Conservation (phyloP, 2,329 filamentous ascomycete genomes). For the Diplodia intermedia region DNA sequence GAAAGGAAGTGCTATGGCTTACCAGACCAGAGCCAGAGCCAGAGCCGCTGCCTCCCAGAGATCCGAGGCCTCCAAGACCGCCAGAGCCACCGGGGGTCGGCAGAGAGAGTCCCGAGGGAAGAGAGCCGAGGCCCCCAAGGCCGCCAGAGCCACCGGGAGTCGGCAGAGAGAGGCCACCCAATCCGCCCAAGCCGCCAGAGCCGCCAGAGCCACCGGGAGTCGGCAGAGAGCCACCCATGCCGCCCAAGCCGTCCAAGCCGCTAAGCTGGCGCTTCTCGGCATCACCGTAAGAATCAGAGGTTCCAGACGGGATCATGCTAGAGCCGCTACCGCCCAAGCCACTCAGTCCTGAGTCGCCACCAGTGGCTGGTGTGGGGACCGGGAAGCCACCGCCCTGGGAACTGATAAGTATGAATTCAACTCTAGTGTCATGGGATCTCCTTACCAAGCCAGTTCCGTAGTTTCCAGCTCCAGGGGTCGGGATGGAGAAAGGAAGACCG, state of each 20-base stretch:
- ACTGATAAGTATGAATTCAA: background rate
- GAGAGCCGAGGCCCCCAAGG: too few species aligned
- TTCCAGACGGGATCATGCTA: constrained; percentile 7
- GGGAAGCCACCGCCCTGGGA: background rate
- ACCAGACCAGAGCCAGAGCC: background rate
- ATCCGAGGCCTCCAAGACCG: too few species aligned
- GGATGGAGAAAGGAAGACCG: constrained; percentile 2
- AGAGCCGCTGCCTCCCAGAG: background rate
- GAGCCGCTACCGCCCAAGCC: constrained; percentile 5
- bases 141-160: background rate
- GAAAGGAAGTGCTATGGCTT: background rate
- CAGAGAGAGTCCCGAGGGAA: too few species aligned
- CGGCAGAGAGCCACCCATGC: background rate
- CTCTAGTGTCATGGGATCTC: background rate
- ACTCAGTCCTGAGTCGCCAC: background rate
- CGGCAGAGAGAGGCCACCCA: too few species aligned
- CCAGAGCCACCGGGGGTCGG: too few species aligned
- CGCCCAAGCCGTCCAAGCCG: constrained; percentile 1
- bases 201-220: background rate
- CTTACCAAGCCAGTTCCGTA: background rate
- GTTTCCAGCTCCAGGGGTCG: background rate
- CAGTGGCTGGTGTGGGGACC: background rate
- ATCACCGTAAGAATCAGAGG: background rate
- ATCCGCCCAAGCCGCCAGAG: too few species aligned
- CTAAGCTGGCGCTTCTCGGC: constrained; percentile 19